Conservation (phyloP, 2,329 filamentous ascomycete species). For the Colletotrichum sojae region DNA sequence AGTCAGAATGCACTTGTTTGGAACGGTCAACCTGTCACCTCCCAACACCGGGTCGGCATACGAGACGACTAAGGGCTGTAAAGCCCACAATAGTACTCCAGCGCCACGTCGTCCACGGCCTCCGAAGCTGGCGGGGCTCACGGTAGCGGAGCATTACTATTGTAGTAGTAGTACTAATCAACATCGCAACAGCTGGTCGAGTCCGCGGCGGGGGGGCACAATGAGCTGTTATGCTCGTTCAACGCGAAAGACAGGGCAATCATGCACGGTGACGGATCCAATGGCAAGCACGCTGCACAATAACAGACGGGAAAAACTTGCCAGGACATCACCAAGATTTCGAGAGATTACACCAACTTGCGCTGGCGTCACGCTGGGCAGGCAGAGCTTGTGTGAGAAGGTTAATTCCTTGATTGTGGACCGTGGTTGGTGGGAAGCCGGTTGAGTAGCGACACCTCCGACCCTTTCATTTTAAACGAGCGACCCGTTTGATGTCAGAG, state of each 20-base stretch:
- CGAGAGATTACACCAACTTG: slow-evolving; percentile 21
- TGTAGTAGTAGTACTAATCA: neutral
- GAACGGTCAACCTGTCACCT: slow-evolving; percentile 3
- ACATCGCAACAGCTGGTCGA: slow-evolving; percentile 1
- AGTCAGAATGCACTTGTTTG: slow-evolving; percentile 1
- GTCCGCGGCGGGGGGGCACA: slow-evolving; percentile 14
- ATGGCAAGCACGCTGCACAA: neutral
- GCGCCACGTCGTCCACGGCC: slow-evolving; percentile 1
- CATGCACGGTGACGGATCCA: slow-evolving; percentile 19
- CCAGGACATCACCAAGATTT: slow-evolving; percentile 33
- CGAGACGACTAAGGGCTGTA: slow-evolving; percentile 5
- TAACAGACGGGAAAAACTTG: slow-evolving; percentile 24
- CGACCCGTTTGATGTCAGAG: slow-evolving; percentile 39
- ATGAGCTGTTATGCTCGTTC: slow-evolving; percentile 13
- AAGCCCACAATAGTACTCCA: neutral
- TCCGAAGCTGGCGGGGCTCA: neutral
- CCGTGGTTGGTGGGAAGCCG: slow-evolving; percentile 36
- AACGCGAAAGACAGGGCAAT: neutral
- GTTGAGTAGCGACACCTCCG: slow-evolving; percentile 23
- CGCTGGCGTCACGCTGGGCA: slow-evolving; percentile 32
- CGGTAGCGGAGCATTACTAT: slow-evolving; percentile 2
- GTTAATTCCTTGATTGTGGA: slow-evolving; percentile 34
- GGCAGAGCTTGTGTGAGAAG: slow-evolving; percentile 33
- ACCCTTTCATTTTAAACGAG: slow-evolving; percentile 40
- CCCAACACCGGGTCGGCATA: slow-evolving; percentile 14